Evolutionary conservation across 768 basidiomycete species (phyloP), one percentile per base, ranked within the genome.

Genomic region (Amanita phalloides): DNA sequence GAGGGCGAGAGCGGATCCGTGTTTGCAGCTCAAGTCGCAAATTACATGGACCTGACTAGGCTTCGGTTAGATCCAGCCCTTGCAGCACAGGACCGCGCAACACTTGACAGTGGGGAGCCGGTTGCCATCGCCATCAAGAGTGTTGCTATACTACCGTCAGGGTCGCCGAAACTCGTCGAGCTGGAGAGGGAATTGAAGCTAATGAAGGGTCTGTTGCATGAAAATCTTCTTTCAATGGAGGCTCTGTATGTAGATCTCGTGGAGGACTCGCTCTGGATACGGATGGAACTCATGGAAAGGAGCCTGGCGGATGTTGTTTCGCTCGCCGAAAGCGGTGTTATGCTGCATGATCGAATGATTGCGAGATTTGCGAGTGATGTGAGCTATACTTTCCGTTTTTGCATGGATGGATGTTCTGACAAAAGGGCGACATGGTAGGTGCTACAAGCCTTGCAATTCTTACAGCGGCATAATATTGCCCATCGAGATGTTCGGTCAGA

Each of bases 211-310:
- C 45, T 86, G 47, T 64, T 71, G 51, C 79, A 88, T 56, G 72
- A 76, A 54, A 77, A 88, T 64, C 59, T 90, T 6, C 68, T 91
- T 17, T 65, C 72, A 3, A 76, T 86, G 69, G 86, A 88, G 59
- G 78, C 74, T 41, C 65, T 88, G 21, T 88, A 87, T 63, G 81
- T 87, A 26, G 79, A 84, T 58, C 61, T 82, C 3, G 69, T 71
- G 33, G 82, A 81, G 53, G 78, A 79, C 55, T 76, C 81, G 53
- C 65, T 92, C 35, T 92, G 90, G 90, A 83, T 92, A 45, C 71
- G 83, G 55, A 92, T 92, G 90, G 88, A 90, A 63, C 76, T 91
- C 30, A 90, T 92, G 89, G 87, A 90, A 59, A 74, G 88, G 55
- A 90, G 87, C 61, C 68, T 92, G 57, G 90, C 90, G 58, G 90